Conservation (phyloP, 148 eudicot genomes). For the Fagopyrum tataricum region DNA sequence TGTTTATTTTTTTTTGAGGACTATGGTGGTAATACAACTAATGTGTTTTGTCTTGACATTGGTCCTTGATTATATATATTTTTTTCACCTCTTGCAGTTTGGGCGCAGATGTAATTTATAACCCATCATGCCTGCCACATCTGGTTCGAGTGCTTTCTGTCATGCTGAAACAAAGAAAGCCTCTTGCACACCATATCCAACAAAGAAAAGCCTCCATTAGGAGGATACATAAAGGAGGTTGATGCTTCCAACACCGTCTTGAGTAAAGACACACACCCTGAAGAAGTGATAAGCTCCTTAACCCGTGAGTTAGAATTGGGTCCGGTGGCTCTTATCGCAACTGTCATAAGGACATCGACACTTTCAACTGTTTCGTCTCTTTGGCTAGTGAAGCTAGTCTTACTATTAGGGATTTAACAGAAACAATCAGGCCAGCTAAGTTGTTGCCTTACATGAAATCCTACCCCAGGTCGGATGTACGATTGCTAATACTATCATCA, state of each 20-base stretch:
- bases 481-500: conserved; percentile 46
- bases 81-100: conserved; percentile 35
- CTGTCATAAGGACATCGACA: conserved; percentile 66
- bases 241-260: conserved; percentile 1
- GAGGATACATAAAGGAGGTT: background rate
- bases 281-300: conserved; percentile 16
- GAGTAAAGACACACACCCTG: conserved; percentile 6
- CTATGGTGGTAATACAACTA: background rate
- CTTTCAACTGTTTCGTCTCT: conserved; percentile 45
- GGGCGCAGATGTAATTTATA: conserved; percentile 87
- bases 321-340: conserved; percentile 69
- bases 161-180: conserved; percentile 32
- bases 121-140: conserved; percentile 78
- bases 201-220: background rate
- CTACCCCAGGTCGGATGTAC: conserved; percentile 44
- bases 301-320: conserved; percentile 21
- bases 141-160: conserved; percentile 55
- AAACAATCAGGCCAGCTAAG: conserved; percentile 25
- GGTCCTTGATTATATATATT: background rate
- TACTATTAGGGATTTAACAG: conserved; percentile 49
- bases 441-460: conserved; percentile 77
- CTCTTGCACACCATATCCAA: background rate
- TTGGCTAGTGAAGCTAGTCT: conserved; percentile 43
- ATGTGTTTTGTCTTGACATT: background rate
- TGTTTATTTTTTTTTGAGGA: background rate